These are phyloP conservation scores for Lactifluus rugatus DNA, from an alignment of 768 basidiomycete species.

Conservation along the genomic window DNA sequence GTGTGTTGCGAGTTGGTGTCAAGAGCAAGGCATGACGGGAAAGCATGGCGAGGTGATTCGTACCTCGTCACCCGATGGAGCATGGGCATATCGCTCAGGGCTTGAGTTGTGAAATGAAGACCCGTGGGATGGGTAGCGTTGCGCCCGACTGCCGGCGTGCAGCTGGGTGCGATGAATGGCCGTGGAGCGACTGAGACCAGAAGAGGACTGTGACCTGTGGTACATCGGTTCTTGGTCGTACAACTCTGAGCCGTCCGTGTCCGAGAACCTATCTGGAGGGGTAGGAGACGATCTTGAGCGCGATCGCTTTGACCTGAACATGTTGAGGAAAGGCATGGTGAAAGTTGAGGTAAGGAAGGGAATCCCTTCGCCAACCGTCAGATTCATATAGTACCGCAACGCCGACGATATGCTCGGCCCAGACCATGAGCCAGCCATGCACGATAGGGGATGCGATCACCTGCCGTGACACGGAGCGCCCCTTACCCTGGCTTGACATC, in stretches of 20 bases:
- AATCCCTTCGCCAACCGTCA: not conserved
- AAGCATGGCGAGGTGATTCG: not conserved
- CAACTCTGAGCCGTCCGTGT: not conserved
- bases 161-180: not conserved
- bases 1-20: no score
- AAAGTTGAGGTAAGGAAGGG: slow-evolving; percentile 3
- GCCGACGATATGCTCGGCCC: slow-evolving; percentile 2
- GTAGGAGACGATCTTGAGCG: not conserved
- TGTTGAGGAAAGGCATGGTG: slow-evolving; percentile 18
- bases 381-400: slow-evolving; percentile 12
- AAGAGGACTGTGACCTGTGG: not conserved
- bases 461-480: slow-evolving; percentile 14
- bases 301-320: slow-evolving; percentile 15
- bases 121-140: not conserved
- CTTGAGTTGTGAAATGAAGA: not conserved
- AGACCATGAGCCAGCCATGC: slow-evolving; percentile 13
- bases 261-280: not conserved
- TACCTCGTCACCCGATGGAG: slow-evolving; percentile 3
- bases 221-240: not conserved
- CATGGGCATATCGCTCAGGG: not conserved
- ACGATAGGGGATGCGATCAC: slow-evolving; percentile 13
- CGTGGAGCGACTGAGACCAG: not conserved
- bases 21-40: not conserved
- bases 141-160: not conserved
- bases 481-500: slow-evolving; percentile 10